Base-by-base conservation (phyloP, 805 yeast species). In the Suhomyces canberraensis region DNA sequence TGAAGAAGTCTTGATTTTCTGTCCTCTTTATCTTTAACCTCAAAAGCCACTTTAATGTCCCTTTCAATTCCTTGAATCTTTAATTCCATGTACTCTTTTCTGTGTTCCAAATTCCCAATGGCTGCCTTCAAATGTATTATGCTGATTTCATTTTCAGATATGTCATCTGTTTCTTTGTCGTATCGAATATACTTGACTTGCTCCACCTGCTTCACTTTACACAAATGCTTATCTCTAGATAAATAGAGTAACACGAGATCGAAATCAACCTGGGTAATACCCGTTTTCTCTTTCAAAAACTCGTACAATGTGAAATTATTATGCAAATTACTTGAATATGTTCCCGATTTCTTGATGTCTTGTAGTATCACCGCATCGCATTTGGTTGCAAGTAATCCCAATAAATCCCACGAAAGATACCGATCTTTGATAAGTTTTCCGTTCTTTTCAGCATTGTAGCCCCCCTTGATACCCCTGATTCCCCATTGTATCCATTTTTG, bases 71-170 rank as follows among this genome's bases (percentile, higher is more conserved):
- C 41, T 9, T 44, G 35, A 16, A 62, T 35, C 28, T 51, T 48
- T 8, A 16, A 11, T 26, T 56, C 58, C 26, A 64, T 36, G 9
- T 46, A 38, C 1, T 21, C 29, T 7, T 40, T 47, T 7, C 60
- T 51, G 13, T 43, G 51, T 4, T 38, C 37, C 4, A 61, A 37
- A 11, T 41, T 50, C 16, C 36, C 29, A 16, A 59, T 44, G 16
- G 42, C 44, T 6, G 49, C 35, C 29, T 61, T 54, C 16, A 68
- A 22, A 20, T 59, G 46, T 8, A 60, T 50, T 3, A 67, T 52
- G 8, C 54, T 54, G 8, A 57, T 47, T 28, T 67, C 73, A 21
- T 56, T 58, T 4, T 55, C 57, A 1, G 56, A 41, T 6, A 66
- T 45, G 1, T 27, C 34, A 7, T 24, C 7, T 4, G 22, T 27